phyloP scores from a whole-genome alignment of 148 eudicot species.

The Cornus kousa region DNA sequence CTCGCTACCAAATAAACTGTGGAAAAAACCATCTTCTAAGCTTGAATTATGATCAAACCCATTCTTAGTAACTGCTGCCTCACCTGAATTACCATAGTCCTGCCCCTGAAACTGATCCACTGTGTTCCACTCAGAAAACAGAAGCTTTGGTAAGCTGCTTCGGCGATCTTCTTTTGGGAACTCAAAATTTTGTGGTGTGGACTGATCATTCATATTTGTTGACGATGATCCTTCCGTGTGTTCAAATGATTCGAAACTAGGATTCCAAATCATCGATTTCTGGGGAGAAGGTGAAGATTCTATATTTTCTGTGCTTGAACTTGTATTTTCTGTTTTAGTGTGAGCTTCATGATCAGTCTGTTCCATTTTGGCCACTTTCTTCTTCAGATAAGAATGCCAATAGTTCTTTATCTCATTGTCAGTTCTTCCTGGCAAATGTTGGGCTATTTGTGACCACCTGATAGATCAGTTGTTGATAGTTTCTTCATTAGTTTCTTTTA shows the following conservation, averaged over 20 bases:
- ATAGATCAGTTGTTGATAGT: not conserved
- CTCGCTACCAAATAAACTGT: conserved; percentile 3
- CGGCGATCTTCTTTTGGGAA: not conserved
- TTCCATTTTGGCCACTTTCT: conserved; percentile 27
- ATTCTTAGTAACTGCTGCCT: conserved; percentile 7
- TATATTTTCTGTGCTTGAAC: conserved; percentile 8
- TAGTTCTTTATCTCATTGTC: conserved; percentile 83
- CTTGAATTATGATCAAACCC: not conserved
- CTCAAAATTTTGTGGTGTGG: not conserved
- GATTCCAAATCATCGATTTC: conserved; percentile 8
- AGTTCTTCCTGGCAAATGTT: conserved; percentile 70
- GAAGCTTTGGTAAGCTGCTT: conserved; percentile 31
- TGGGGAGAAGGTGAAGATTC: conserved; percentile 22
- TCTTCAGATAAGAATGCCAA: conserved; percentile 78
- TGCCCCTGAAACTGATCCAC: conserved; percentile 36
- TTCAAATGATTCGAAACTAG: conserved; percentile 23
- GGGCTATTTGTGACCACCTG: conserved; percentile 89
- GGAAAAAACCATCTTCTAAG: conserved; percentile 1
- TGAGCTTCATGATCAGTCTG: conserved; percentile 2
- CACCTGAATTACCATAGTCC: conserved; percentile 13
- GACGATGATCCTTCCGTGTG: conserved; percentile 10
- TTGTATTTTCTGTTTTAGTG: not conserved
- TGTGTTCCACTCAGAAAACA: conserved; percentile 50
- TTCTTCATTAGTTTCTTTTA: not conserved
- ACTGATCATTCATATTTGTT: not conserved